Evolutionary conservation across 2,329 filamentous ascomycete species (phyloP).

Genomic region (Thermothelomyces thermophilus): DNA sequence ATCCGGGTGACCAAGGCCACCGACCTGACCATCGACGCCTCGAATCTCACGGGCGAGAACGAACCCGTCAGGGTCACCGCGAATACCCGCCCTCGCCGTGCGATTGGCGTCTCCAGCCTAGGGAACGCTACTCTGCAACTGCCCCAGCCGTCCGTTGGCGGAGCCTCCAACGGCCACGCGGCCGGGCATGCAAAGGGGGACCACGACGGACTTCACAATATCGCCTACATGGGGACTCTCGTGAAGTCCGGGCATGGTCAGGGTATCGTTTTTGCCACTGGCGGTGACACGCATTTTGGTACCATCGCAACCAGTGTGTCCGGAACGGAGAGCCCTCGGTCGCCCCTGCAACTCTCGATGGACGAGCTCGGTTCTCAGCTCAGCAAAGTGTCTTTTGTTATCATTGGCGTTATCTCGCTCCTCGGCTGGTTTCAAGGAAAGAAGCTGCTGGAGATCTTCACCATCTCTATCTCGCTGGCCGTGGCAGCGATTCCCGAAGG

Average conservation of each 20-base stretch:
- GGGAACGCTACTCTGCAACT: slow-evolving; percentile 28
- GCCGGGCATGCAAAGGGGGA: slow-evolving; percentile 61
- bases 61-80: slow-evolving; percentile 78
- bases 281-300: slow-evolving; percentile 88
- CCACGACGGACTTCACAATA: slow-evolving; percentile 64
- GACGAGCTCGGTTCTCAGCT: slow-evolving; percentile 93
- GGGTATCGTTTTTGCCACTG: slow-evolving; percentile 94
- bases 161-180: slow-evolving; percentile 47
- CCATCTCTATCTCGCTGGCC: slow-evolving; percentile 91
- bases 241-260: slow-evolving; percentile 93
- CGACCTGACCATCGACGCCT: slow-evolving; percentile 90
- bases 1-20: slow-evolving; percentile 86
- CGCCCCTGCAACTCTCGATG: slow-evolving; percentile 92
- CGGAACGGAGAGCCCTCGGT: slow-evolving; percentile 90
- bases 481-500: slow-evolving; percentile 96
- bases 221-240: slow-evolving; percentile 96
- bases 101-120: slow-evolving; percentile 23
- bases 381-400: slow-evolving; percentile 91
- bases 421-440: slow-evolving; percentile 89
- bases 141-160: slow-evolving; percentile 30
- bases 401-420: slow-evolving; percentile 88
- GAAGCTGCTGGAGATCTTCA: slow-evolving; percentile 87
- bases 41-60: slow-evolving; percentile 94
- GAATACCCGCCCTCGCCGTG: slow-evolving; percentile 43
- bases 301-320: slow-evolving; percentile 92